These are phyloP conservation scores for Telopea speciosissima DNA, from an alignment of 177 flowering plant species.

Conservation along the genomic window DNA sequence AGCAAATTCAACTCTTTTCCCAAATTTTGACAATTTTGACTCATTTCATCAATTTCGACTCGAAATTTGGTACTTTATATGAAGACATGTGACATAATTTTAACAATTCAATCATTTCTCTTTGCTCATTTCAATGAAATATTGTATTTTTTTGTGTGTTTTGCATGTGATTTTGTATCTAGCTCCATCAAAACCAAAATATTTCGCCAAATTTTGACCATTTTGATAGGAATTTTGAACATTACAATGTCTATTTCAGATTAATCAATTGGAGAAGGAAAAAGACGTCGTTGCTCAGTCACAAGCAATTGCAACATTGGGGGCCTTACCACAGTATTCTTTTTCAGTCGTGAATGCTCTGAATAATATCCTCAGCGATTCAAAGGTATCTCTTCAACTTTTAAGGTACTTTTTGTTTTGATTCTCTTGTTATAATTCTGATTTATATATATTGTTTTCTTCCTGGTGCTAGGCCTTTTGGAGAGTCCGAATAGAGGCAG, in stretches of 20 bases:
- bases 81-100: no score
- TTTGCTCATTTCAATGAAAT: no score
- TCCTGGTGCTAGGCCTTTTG: constrained; percentile 63
- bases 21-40: no score
- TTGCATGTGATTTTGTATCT: no score
- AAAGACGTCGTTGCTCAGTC: constrained; percentile 96
- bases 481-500: constrained; percentile 94
- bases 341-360: constrained; percentile 78
- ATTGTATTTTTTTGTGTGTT: no score
- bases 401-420: background rate
- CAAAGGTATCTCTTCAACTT: constrained; percentile 46
- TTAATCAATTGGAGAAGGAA: constrained; percentile 92
- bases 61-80: no score
- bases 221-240: no score
- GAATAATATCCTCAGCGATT: constrained; percentile 68
- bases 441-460: background rate
- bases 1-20: no score
- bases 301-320: constrained; percentile 71
- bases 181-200: no score
- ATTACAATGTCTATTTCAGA: constrained; percentile 32
- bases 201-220: no score
- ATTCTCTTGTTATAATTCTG: background rate
- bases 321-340: constrained; percentile 55
- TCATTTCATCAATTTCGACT: no score
- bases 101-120: no score